phyloP scores from a whole-genome alignment of 2,329 filamentous ascomycete genomes.

The Calonectria hongkongensis region DNA sequence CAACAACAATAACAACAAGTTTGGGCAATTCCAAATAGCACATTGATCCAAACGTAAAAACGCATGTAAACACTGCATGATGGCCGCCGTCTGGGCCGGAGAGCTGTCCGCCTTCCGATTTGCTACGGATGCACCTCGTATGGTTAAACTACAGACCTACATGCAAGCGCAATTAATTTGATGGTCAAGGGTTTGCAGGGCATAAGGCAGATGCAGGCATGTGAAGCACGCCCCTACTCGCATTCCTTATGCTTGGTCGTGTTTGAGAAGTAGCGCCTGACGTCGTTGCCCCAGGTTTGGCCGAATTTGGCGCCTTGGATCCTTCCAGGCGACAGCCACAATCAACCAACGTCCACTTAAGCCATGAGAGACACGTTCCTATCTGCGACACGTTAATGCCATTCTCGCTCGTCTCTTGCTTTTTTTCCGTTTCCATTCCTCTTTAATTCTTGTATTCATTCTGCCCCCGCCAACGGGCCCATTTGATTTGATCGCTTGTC shows the following conservation, averaged over 20 bases:
- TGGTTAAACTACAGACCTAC: conserved; percentile 24
- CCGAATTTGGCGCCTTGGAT: conserved; percentile 26
- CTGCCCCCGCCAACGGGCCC: background rate
- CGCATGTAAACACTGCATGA: conserved; percentile 1
- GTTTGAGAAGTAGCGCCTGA: conserved; percentile 35
- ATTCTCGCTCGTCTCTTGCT: conserved; percentile 12
- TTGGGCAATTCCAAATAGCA: conserved; percentile 15
- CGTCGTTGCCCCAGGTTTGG: conserved; percentile 36
- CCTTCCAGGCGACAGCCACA: conserved; percentile 19
- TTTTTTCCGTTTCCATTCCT: conserved; percentile 5
- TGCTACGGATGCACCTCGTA: conserved; percentile 10
- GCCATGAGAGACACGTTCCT: conserved; percentile 30
- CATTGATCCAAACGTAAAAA: background rate
- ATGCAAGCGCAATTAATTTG: conserved; percentile 30
- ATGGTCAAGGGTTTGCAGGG: conserved; percentile 26
- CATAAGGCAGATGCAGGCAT: conserved; percentile 24
- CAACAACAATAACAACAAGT: background rate
- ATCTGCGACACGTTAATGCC: conserved; percentile 27
- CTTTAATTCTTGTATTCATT: conserved; percentile 23
- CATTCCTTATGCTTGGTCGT: conserved; percentile 32
- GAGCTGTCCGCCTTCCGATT: background rate
- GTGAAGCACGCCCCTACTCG: conserved; percentile 38
- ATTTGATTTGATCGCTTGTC: conserved; percentile 3
- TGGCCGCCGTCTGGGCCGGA: conserved; percentile 1
- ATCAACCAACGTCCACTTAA: conserved; percentile 23